Evolutionary conservation across 345 rosid genomes (phyloP), one percentile per base, ranked within the genome.

Genomic region (Dovyalis caffra): DNA sequence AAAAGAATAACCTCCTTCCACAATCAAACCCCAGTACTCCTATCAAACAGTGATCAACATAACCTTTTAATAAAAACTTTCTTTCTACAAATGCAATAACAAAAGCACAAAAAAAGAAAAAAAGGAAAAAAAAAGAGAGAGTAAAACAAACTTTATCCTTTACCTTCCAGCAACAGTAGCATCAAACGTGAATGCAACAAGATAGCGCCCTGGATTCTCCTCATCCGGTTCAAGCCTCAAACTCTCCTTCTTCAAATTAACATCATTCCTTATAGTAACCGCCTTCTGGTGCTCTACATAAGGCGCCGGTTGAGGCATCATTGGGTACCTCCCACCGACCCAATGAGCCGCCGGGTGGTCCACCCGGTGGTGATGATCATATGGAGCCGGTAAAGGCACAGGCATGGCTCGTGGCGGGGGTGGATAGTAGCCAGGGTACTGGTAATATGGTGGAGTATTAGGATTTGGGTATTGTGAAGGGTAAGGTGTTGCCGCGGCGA

Each of bases 231-330:
- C 94, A 31, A 96, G 77, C 81, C 76, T 81, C 85, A 96, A 82
- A 71, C 85, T 85, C 80, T 96, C 99, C 87, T 90, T 93, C 88
- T 90, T 96, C 57, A 96, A 81, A 76, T 96, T 93, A 56, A 96
- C 97, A 61, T 88, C 97, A 74, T 90, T 93, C 60, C 92, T 81
- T 31, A 96, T 90, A 0, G 95, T 90, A 16, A 90, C 89, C 26
- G 95, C 90, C 81, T 88, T 93, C 86, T 96, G 99, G 75, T 93
- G 94, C 79, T 96, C 99, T 58, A 96, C 89, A 60, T 83, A 89
- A 26, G 97, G 97, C 21, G 81, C 67, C 31, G 90, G 89, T 26
- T 80, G 81, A 67, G 83, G 66, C 85, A 77, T 45, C 72, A 66
- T 61, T 78, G 86, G 58, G 77, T 76, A 62, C 78, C 90, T 45